phyloP scores from a whole-genome alignment of 805 yeast genomes.

The Wickerhamiella australiensis region DNA sequence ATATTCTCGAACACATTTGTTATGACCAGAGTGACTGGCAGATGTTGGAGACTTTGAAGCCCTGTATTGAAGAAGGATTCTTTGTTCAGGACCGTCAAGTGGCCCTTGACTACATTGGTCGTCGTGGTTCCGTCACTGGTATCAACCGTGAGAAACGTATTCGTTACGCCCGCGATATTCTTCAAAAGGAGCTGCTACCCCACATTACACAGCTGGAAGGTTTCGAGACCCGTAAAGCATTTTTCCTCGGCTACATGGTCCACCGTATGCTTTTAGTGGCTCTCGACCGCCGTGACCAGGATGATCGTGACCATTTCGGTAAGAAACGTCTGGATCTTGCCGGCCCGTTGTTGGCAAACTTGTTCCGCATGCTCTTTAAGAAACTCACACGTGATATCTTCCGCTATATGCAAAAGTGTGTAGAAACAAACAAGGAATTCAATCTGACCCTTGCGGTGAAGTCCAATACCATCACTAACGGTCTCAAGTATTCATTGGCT shows the following conservation, averaged over 20 bases:
- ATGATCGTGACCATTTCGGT: conserved; percentile 99
- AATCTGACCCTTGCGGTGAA: conserved; percentile 93
- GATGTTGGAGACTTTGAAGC: conserved; percentile 97
- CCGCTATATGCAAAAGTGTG: conserved; percentile 97
- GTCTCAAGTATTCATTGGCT: conserved; percentile 92
- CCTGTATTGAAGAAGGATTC: conserved; percentile 98
- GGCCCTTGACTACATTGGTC: conserved; percentile 93
- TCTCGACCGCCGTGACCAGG: conserved; percentile 92
- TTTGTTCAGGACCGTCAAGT: conserved; percentile 97
- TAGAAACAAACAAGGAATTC: conserved; percentile 94
- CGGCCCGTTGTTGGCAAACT: conserved; percentile 91
- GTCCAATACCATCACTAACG: conserved; percentile 93
- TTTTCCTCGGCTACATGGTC: conserved; percentile 94
- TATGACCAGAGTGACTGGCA: conserved; percentile 98
- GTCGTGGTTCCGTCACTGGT: conserved; percentile 96
- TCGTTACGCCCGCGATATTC: conserved; percentile 91
- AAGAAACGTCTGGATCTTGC: conserved; percentile 97
- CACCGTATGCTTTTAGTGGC: conserved; percentile 92
- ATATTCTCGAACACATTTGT: conserved; percentile 93
- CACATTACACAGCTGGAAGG: conserved; percentile 97
- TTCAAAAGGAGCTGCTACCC: conserved; percentile 92
- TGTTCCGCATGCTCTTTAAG: conserved; percentile 87
- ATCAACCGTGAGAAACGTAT: conserved; percentile 95
- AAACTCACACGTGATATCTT: conserved; percentile 93
- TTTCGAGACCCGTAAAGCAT: conserved; percentile 91